phyloP scores from a whole-genome alignment of 305 asterid genomes.

The Rubia balearica region DNA sequence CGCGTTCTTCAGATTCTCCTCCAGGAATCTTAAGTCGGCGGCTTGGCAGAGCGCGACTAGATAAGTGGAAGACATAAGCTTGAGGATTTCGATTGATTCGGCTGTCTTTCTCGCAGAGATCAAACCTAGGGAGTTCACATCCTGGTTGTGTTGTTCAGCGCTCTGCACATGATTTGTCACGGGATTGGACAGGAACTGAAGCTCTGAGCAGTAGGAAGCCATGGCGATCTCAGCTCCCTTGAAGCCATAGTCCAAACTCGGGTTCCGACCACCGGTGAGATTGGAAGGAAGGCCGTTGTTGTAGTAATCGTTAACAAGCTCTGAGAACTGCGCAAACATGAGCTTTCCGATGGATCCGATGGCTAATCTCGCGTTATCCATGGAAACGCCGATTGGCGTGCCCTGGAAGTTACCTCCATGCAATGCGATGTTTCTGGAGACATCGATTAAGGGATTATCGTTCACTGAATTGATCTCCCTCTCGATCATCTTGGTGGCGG shows the following conservation, averaged over 20 bases:
- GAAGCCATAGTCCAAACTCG: slow-evolving; percentile 80
- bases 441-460: slow-evolving; percentile 82
- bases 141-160: slow-evolving; percentile 91
- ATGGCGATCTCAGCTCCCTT: slow-evolving; percentile 86
- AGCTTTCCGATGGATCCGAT: slow-evolving; percentile 69
- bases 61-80: slow-evolving; percentile 72
- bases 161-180: slow-evolving; percentile 84
- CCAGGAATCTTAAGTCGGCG: slow-evolving; percentile 59
- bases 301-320: slow-evolving; percentile 70
- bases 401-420: slow-evolving; percentile 94
- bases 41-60: slow-evolving; percentile 74
- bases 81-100: slow-evolving; percentile 68
- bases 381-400: slow-evolving; percentile 73
- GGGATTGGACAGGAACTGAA: slow-evolving; percentile 69
- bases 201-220: slow-evolving; percentile 85
- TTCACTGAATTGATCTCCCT: slow-evolving; percentile 82
- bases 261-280: slow-evolving; percentile 67
- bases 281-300: slow-evolving; percentile 81
- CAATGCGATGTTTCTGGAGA: slow-evolving; percentile 70
- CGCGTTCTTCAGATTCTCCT: slow-evolving; percentile 56
- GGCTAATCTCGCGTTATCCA: slow-evolving; percentile 72
- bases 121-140: slow-evolving; percentile 67
- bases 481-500: slow-evolving; percentile 66
- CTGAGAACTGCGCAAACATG: slow-evolving; percentile 77
- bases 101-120: slow-evolving; percentile 72